These are phyloP conservation scores for Neurospora terricola DNA, from an alignment of 495 filamentous ascomycete species.

Conservation along the genomic window DNA sequence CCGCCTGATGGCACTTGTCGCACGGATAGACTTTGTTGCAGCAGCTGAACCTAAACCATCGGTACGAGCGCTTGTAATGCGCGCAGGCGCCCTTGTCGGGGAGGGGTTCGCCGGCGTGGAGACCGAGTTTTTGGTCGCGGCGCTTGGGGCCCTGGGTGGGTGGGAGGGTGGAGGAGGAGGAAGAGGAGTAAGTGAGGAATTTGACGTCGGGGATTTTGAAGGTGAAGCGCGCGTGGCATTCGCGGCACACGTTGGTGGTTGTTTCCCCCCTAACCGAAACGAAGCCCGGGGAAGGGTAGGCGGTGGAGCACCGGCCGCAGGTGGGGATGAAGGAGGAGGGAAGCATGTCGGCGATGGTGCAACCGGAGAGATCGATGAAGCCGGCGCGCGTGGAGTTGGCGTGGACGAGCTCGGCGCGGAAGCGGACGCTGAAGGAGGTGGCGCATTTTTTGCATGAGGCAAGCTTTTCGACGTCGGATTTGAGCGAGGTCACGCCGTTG, in stretches of 20 bases:
- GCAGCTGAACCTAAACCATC: constrained; percentile 73
- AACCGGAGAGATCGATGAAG: constrained; percentile 74
- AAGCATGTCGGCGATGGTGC: constrained; percentile 68
- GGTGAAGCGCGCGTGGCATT: constrained; percentile 77
- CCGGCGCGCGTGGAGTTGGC: constrained; percentile 65
- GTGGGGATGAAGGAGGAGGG: constrained; percentile 74
- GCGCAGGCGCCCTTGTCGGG: constrained; percentile 63
- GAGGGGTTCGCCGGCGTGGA: constrained; percentile 70
- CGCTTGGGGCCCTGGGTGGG: constrained; percentile 38
- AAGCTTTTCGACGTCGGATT: constrained; percentile 29
- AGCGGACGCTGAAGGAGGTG: constrained; percentile 54
- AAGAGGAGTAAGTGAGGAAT: constrained; percentile 53
- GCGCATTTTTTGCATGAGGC: constrained; percentile 70
- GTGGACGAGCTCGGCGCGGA: constrained; percentile 69
- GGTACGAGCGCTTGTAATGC: constrained; percentile 71
- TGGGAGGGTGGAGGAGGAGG: constrained; percentile 32
- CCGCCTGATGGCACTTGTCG: constrained; percentile 75
- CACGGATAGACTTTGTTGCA: constrained; percentile 58
- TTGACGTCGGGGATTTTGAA: constrained; percentile 74
- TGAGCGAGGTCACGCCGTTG: constrained; percentile 61
- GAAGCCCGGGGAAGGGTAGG: constrained; percentile 48
- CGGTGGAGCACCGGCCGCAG: constrained; percentile 68
- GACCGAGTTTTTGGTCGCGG: constrained; percentile 65
- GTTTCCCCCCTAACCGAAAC: constrained; percentile 65
- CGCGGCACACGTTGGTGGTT: constrained; percentile 65